These are phyloP conservation scores for Vanderwaltozyma polyspora DNA, from an alignment of 805 yeast genomes.

Conservation along the genomic window DNA sequence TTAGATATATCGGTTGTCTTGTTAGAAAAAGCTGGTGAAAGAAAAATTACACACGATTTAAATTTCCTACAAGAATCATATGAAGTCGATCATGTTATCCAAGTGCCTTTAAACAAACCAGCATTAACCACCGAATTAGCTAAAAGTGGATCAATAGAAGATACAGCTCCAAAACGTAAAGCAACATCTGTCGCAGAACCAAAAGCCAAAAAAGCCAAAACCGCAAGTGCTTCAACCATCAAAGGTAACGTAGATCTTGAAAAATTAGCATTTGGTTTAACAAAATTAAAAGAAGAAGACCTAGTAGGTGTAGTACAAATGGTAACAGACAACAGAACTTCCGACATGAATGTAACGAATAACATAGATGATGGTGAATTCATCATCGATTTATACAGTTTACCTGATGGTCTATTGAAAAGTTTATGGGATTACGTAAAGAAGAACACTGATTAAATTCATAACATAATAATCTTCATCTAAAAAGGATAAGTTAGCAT, in stretches of 20 bases:
- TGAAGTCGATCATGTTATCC: constrained; percentile 63
- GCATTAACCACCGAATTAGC: constrained; percentile 58
- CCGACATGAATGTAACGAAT: constrained; percentile 91
- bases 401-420: constrained; percentile 83
- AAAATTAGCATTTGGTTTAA: constrained; percentile 78
- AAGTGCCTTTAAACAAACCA: constrained; percentile 67
- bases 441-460: constrained; percentile 39
- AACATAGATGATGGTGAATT: constrained; percentile 96
- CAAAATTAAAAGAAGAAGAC: constrained; percentile 85
- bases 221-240: constrained; percentile 31
- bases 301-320: constrained; percentile 89
- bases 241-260: constrained; percentile 82
- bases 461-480: not conserved
- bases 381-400: constrained; percentile 86
- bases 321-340: constrained; percentile 91
- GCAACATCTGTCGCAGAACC: constrained; percentile 22
- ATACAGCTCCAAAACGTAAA: constrained; percentile 23
- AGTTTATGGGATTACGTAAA: constrained; percentile 91
- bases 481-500: too few species aligned
- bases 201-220: constrained; percentile 43
- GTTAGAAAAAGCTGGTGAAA: constrained; percentile 81
- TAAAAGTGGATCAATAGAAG: constrained; percentile 77
- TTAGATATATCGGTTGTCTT: constrained; percentile 67
- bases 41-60: constrained; percentile 77
- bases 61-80: constrained; percentile 73